A percentile compares a stretch with the other conserved stretches of the same genome.
Evolutionary conservation across 441 rosid genomes (phyloP).

Genomic region (Gossypium davidsonii): DNA sequence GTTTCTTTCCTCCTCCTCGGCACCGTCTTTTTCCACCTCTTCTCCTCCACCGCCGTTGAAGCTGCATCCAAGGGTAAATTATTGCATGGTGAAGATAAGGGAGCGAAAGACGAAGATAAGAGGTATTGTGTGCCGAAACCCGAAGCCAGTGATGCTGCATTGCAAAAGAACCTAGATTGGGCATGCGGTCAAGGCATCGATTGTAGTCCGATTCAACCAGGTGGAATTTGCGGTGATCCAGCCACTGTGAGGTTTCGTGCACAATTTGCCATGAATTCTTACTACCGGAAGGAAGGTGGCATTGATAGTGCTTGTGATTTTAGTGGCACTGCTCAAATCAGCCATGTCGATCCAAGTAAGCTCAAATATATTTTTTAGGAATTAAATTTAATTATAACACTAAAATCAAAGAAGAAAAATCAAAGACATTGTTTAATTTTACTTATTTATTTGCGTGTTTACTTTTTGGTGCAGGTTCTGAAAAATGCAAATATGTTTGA

Average conservation of each 20-base stretch:
- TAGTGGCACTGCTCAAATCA: constrained; percentile 16
- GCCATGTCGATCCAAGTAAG: constrained; percentile 32
- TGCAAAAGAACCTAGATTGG: constrained; percentile 27
- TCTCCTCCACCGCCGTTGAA: constrained; percentile 24
- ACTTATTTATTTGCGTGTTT: too few species aligned
- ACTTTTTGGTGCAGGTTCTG: too few species aligned
- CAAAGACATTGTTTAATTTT: too few species aligned
- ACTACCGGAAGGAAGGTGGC: constrained; percentile 16
- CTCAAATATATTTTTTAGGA: neutral
- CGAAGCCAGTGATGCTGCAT: constrained; percentile 14
- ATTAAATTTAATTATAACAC: too few species aligned
- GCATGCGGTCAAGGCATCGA: constrained; percentile 24
- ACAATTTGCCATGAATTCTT: constrained; percentile 31
- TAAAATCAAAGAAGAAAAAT: too few species aligned
- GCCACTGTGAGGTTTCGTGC: constrained; percentile 20
- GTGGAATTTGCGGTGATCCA: constrained; percentile 24
- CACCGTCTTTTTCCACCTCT: constrained; percentile 26
- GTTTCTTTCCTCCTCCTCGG: constrained; percentile 22
- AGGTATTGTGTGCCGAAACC: constrained; percentile 25
- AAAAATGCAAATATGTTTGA: too few species aligned
- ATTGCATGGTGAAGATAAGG: neutral
- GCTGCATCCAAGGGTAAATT: neutral
- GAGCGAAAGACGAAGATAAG: neutral
- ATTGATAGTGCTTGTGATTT: constrained; percentile 19
- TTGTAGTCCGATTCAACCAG: constrained; percentile 30